These are phyloP conservation scores for Alloteropsis angusta DNA, from an alignment of 202 grass and related monocot genomes.

Conservation along the genomic window DNA sequence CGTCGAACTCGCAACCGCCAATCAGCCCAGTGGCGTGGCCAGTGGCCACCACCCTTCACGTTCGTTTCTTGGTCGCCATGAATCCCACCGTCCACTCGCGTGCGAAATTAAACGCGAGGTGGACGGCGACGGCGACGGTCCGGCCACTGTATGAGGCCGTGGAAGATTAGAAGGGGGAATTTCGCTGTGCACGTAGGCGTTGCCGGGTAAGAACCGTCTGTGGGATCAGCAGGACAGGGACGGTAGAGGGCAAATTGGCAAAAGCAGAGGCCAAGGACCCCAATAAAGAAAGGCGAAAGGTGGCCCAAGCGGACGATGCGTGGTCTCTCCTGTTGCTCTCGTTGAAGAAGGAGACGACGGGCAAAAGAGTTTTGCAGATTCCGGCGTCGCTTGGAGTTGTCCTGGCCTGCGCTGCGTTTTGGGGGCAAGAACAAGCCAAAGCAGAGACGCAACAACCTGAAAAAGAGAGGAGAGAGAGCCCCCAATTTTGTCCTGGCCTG, in stretches of 20 bases:
- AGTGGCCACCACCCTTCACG: neutral
- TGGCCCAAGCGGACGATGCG: neutral
- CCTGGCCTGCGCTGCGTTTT: neutral
- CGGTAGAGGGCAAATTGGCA: neutral
- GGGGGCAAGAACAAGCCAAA: conserved; percentile 35
- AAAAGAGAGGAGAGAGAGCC: neutral
- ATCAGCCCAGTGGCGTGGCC: neutral
- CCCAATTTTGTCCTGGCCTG: conserved; percentile 37
- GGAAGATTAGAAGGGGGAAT: neutral
- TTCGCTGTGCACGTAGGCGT: neutral
- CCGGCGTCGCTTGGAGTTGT: conserved; percentile 15
- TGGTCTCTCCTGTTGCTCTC: neutral
- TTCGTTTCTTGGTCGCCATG: neutral
- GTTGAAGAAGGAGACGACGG: neutral
- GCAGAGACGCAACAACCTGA: conserved; percentile 8
- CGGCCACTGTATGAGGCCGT: neutral
- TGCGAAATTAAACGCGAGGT: neutral
- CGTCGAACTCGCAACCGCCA: neutral
- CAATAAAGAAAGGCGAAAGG: conserved; percentile 1
- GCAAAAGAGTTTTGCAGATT: neutral
- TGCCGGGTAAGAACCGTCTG: neutral
- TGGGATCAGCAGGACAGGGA: conserved; percentile 23
- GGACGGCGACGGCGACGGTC: neutral
- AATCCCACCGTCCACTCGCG: neutral
- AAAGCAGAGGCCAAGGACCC: neutral